These are phyloP conservation scores for Hymenoscyphus occultus DNA, from an alignment of 2,329 filamentous ascomycete species.

Conservation along the genomic window DNA sequence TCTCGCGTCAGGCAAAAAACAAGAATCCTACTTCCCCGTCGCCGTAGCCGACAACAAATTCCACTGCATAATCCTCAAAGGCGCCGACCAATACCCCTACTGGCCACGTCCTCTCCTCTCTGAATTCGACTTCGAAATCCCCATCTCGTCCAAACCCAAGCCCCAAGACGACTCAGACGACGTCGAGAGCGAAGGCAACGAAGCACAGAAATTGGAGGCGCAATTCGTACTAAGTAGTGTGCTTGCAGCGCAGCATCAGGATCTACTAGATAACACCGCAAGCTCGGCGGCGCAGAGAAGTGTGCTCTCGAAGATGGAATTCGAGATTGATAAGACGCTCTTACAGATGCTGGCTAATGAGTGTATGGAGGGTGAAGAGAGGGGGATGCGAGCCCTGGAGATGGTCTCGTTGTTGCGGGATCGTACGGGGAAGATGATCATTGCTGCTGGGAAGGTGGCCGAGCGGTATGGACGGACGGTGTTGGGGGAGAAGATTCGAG, in stretches of 20 bases:
- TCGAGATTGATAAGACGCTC: conserved; percentile 86
- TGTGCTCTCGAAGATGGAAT: conserved; percentile 67
- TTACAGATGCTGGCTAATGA: conserved; percentile 86
- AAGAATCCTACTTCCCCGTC: conserved; percentile 91
- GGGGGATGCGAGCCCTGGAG: conserved; percentile 92
- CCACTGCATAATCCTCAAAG: conserved; percentile 98
- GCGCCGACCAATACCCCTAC: conserved; percentile 87
- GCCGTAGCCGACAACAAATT: conserved; percentile 89
- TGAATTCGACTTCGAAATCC: conserved; percentile 90
- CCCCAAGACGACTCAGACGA: conserved; percentile 34
- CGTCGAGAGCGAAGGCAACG: conserved; percentile 40
- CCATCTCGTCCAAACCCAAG: conserved; percentile 57
- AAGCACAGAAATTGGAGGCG: conserved; percentile 71
- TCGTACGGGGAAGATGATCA: conserved; percentile 81
- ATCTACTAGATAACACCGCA: conserved; percentile 67
- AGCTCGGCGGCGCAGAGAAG: conserved; percentile 62
- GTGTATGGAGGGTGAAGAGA: conserved; percentile 88
- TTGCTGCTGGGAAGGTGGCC: conserved; percentile 87
- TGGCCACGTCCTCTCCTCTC: conserved; percentile 86
- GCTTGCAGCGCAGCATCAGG: conserved; percentile 69
- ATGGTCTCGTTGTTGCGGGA: conserved; percentile 84
- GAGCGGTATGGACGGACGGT: conserved; percentile 77
- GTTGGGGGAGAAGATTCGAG: conserved; percentile 85
- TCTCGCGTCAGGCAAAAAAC: conserved; percentile 78
- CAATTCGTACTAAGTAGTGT: conserved; percentile 73